Evolutionary conservation across 139 green algal genomes (phyloP).

Genomic region (Asterochloris sp.): DNA sequence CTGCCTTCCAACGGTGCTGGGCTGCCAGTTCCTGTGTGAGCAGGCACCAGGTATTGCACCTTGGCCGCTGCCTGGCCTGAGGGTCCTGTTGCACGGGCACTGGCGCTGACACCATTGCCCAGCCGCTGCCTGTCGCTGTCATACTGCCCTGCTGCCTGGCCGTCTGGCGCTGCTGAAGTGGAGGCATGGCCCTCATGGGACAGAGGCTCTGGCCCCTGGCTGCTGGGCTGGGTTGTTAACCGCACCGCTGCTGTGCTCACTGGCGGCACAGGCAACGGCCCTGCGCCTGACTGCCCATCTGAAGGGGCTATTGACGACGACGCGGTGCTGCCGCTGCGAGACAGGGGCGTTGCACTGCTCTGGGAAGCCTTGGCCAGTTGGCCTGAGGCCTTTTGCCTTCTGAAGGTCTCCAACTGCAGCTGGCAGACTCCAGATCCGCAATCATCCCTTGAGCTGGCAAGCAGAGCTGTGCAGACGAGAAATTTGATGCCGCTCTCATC

Average conservation of each 20-base stretch:
- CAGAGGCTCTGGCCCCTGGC: neutral
- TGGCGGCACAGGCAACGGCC: neutral
- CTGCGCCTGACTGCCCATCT: neutral
- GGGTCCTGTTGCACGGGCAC: neutral
- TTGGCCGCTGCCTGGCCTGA: too few relatives aligned
- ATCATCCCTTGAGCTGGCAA: neutral
- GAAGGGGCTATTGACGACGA: too few relatives aligned
- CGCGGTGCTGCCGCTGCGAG: neutral
- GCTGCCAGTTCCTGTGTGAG: too few relatives aligned
- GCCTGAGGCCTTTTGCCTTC: slow-evolving; percentile 21
- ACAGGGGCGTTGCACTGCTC: neutral
- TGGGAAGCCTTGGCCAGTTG: neutral
- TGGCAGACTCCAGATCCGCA: neutral
- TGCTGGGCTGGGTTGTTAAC: neutral
- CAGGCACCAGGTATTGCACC: too few relatives aligned
- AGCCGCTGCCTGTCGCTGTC: too few relatives aligned
- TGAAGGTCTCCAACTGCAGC: slow-evolving; percentile 38
- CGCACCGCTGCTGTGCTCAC: neutral
- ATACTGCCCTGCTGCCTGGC: neutral
- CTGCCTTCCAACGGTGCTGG: too few relatives aligned
- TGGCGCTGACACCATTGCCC: neutral
- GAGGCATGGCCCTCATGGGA: neutral
- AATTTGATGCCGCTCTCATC: neutral
- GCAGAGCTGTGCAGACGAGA: neutral
- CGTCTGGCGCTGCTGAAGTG: neutral